Base-by-base conservation (phyloP, 495 filamentous ascomycete species). In the Penicillium paxilli region DNA sequence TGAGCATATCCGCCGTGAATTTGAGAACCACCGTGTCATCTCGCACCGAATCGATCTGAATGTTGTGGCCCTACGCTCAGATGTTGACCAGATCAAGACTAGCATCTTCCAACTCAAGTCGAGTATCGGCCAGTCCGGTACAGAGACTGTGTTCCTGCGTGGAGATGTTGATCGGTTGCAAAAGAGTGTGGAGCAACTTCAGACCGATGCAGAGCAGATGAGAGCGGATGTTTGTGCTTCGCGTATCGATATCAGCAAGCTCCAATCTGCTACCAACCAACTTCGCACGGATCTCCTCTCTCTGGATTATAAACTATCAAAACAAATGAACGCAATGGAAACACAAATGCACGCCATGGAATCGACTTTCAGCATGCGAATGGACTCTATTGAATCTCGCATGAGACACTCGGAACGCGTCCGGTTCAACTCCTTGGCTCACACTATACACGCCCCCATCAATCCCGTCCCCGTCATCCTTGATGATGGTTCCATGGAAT, bases 381-480 rank as follows among this genome's bases (percentile, higher is more conserved):
- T 59, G 26, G 47, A 54, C 22, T 26, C 38, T 3, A 51, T 66
- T 19, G 53, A 63, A 38, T 54, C 56, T 5, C 63, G 53, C 11
- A 54, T 64, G 61, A 53, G 33, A 19, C 58, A 71, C 38, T 67
- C 64, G 14, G 69, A 71, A 40, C 67, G 70, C 17, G 64, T 74
- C 8, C 70, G 71, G 5, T 76, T 74, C 62, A 76, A 76, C 57
- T 73, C 73, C 4, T 53, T 76, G 11, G 69, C 71, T 17, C 67
- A 70, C 25, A 74, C 71, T 8, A 58, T 65, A 2, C 65, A 71
- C 35, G 73, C 73, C 14, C 67, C 67, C 12, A 70, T 76, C 44
- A 73, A 60, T 7, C 59, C 69, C n/a, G 69, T 76, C 3, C 73
- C 73, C 0, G 50, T 69, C 26, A 61, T 73, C 26, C 54, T 64